phyloP scores from a whole-genome alignment of 2,329 filamentous ascomycete genomes.

The Geosmithia putterillii region DNA sequence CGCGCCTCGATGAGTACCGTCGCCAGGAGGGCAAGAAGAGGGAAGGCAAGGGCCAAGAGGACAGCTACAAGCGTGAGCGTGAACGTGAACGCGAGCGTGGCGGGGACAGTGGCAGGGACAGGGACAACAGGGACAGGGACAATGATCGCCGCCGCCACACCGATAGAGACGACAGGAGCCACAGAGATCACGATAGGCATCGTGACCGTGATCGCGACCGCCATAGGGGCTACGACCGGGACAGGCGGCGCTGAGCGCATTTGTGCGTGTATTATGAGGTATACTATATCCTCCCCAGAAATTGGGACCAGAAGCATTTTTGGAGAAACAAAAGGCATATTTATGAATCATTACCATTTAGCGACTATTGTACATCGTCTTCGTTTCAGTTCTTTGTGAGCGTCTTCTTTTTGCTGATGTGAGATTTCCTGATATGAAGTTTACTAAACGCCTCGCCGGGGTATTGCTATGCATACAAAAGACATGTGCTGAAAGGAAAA shows the following conservation, averaged over 20 bases:
- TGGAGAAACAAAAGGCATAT: no score
- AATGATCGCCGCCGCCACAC: neutral
- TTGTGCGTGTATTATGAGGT: neutral
- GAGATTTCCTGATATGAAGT: no score
- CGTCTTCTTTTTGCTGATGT: no score
- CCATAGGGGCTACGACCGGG: neutral
- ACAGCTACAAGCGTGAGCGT: slow-evolving; percentile 34
- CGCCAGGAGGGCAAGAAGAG: slow-evolving; percentile 29
- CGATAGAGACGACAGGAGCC: neutral
- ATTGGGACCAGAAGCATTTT: no score
- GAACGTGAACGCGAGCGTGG: slow-evolving; percentile 21
- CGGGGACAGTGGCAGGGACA: slow-evolving; percentile 5
- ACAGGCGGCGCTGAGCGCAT: neutral
- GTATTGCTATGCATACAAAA: no score
- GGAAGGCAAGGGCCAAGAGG: slow-evolving; percentile 26
- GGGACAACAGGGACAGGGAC: neutral
- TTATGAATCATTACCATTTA: no score
- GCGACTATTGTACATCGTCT: no score
- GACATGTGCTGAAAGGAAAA: no score
- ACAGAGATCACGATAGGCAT: neutral
- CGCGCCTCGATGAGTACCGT: slow-evolving; percentile 37
- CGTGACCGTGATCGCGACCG: neutral
- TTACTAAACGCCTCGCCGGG: no score
- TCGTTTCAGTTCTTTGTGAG: no score
- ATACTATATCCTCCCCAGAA: neutral